phyloP scores from a whole-genome alignment of 768 basidiomycete genomes.

The Dioszegia crocea region DNA sequence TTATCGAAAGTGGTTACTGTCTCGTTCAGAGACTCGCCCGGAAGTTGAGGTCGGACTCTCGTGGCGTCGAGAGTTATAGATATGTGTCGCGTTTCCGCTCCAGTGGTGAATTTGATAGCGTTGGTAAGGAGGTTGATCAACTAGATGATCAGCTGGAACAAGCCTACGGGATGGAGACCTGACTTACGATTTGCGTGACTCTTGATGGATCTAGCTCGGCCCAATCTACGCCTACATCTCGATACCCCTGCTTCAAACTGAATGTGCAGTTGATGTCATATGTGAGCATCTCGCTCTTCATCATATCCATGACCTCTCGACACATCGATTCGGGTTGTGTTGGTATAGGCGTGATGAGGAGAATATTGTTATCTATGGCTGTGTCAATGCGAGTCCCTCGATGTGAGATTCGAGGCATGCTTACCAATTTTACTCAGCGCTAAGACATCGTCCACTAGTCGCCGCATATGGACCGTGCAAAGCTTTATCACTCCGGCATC shows the following conservation, averaged over 20 bases:
- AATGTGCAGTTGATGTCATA: neutral
- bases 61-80: slow-evolving; percentile 24
- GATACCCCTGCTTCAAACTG: neutral
- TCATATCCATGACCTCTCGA: neutral
- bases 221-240: neutral
- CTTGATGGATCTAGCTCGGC: slow-evolving; percentile 9
- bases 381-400: neutral
- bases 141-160: no score
- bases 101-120: no score
- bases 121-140: no score
- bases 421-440: slow-evolving; percentile 5
- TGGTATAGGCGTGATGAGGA: neutral
- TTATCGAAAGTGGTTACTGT: no score
- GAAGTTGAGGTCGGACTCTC: slow-evolving; percentile 11
- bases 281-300: slow-evolving; percentile 1
- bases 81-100: no score
- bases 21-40: neutral
- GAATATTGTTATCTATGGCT: slow-evolving; percentile 4
- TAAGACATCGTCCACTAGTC: slow-evolving; percentile 4
- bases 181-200: slow-evolving; percentile 20
- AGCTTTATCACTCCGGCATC: slow-evolving; percentile 3
- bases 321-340: neutral
- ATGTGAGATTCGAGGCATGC: neutral
- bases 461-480: slow-evolving; percentile 2
- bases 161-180: neutral